A percentile compares a stretch with the other conserved stretches of the same genome.
phyloP scores from a whole-genome alignment of 2,329 filamentous ascomycete species.

The Fusarium mundagurra region DNA sequence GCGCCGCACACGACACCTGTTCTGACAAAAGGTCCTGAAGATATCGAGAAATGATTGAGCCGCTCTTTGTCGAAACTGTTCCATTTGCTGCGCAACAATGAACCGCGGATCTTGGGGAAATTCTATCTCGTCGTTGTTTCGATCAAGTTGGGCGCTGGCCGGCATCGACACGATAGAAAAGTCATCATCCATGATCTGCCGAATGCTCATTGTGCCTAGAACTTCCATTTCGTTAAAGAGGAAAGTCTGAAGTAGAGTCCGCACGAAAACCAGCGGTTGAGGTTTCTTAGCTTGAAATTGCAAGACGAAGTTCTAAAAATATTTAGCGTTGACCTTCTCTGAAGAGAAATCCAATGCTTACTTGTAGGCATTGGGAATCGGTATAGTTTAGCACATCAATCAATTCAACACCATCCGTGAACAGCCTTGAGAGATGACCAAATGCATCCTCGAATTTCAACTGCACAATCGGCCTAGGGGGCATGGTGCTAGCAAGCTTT shows the following conservation, averaged over 20 bases:
- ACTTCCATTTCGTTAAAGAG: conserved; percentile 78
- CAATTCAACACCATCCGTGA: conserved; percentile 76
- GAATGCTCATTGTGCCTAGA: conserved; percentile 73
- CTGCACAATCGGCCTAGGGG: conserved; percentile 88
- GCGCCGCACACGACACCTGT: conserved; percentile 87
- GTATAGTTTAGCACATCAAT: conserved; percentile 73
- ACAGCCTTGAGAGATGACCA: conserved; percentile 74
- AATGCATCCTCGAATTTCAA: conserved; percentile 78
- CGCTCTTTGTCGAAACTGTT: conserved; percentile 69
- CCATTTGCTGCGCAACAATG: conserved; percentile 77
- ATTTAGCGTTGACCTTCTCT: not conserved
- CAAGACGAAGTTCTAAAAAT: conserved; percentile 72
- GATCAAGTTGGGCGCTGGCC: conserved; percentile 74
- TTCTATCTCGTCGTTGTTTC: conserved; percentile 80
- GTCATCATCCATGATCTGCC: conserved; percentile 83
- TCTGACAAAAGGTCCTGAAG: conserved; percentile 86
- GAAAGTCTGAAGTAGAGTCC: conserved; percentile 80
- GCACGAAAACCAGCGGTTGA: conserved; percentile 83
- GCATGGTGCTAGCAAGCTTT: conserved; percentile 92
- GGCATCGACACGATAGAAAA: conserved; percentile 81
- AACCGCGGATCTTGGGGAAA: conserved; percentile 77
- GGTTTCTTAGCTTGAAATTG: conserved; percentile 82
- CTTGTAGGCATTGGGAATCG: conserved; percentile 75
- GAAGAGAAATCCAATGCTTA: conserved; percentile 50
- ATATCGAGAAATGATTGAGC: conserved; percentile 83